Evolutionary conservation across 2,329 filamentous ascomycete species (phyloP).

Genomic region (Cercospora nicotianae): DNA sequence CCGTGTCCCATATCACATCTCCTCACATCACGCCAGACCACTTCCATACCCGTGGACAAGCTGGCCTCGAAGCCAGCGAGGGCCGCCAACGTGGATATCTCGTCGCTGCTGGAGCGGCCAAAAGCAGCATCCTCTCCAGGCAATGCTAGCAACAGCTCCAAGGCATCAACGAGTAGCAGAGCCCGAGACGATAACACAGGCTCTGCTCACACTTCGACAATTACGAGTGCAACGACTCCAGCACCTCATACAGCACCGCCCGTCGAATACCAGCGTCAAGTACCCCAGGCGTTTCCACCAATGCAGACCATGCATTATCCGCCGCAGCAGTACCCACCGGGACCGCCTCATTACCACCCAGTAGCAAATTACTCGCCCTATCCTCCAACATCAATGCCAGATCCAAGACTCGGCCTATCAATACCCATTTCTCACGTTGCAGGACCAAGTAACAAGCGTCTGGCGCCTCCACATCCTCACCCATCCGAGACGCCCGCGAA

Average conservation of each 20-base stretch:
- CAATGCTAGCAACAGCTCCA: conserved; percentile 46
- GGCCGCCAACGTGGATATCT: conserved; percentile 90
- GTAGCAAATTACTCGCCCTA: conserved; percentile 34
- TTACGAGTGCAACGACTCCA: conserved; percentile 28
- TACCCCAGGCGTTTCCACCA: conserved; percentile 27
- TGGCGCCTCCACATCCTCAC: conserved; percentile 49
- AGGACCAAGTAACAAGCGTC: conserved; percentile 40
- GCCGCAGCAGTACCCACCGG: conserved; percentile 26
- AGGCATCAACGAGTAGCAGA: conserved; percentile 32
- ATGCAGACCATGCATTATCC: conserved; percentile 36
- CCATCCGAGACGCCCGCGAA: conserved; percentile 69
- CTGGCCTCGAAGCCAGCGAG: conserved; percentile 46
- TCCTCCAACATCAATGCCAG: conserved; percentile 31
- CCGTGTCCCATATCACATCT: not conserved
- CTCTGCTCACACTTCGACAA: conserved; percentile 27
- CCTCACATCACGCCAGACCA: not conserved
- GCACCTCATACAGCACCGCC: conserved; percentile 27
- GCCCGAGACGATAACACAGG: conserved; percentile 28
- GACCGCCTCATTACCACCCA: conserved; percentile 30
- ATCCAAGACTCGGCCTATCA: conserved; percentile 32
- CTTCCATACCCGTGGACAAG: conserved; percentile 37
- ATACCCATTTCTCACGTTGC: conserved; percentile 46
- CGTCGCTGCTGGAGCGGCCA: conserved; percentile 75
- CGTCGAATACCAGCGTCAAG: conserved; percentile 23
- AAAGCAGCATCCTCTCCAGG: conserved; percentile 66